Evolutionary conservation across 768 basidiomycete genomes (phyloP).

Genomic region (Sutorius australiensis): DNA sequence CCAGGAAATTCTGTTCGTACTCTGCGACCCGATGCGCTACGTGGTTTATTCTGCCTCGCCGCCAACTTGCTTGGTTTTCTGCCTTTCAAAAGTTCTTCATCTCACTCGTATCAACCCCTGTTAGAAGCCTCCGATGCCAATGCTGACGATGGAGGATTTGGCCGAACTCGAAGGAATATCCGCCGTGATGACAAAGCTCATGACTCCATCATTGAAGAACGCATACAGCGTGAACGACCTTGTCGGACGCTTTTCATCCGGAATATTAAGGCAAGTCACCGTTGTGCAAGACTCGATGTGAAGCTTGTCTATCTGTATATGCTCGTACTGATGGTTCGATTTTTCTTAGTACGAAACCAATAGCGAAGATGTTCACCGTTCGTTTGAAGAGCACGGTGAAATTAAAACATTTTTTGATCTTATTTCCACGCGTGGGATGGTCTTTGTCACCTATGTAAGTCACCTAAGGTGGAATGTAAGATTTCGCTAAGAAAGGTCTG

Average conservation of each 20-base stretch:
- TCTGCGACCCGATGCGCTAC: conserved; percentile 40
- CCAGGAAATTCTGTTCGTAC: conserved; percentile 16
- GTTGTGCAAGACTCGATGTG: conserved; percentile 10
- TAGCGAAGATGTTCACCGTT: conserved; percentile 76
- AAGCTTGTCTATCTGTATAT: conserved; percentile 5
- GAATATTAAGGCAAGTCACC: conserved; percentile 88
- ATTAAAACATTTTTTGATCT: conserved; percentile 98
- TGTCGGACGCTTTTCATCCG: conserved; percentile 96
- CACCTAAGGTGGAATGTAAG: neutral
- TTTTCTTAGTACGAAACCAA: conserved; percentile 77
- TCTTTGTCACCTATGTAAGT: conserved; percentile 97
- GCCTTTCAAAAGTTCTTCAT: conserved; percentile 47
- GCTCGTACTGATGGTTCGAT: conserved; percentile 11
- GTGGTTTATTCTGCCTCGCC: conserved; percentile 42
- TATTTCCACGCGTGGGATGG: conserved; percentile 93
- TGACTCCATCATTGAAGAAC: conserved; percentile 89
- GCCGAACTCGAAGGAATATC: conserved; percentile 44
- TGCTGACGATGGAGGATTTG: conserved; percentile 52
- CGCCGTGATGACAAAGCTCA: conserved; percentile 87
- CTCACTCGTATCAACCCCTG: conserved; percentile 40
- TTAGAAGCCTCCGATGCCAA: conserved; percentile 61
- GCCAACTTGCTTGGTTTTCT: conserved; percentile 37
- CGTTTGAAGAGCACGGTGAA: conserved; percentile 91
- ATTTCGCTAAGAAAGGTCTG: conserved; percentile 12
- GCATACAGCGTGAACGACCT: conserved; percentile 89